These are phyloP conservation scores for Andrographis paniculata DNA, from an alignment of 305 asterid genomes.

Conservation along the genomic window DNA sequence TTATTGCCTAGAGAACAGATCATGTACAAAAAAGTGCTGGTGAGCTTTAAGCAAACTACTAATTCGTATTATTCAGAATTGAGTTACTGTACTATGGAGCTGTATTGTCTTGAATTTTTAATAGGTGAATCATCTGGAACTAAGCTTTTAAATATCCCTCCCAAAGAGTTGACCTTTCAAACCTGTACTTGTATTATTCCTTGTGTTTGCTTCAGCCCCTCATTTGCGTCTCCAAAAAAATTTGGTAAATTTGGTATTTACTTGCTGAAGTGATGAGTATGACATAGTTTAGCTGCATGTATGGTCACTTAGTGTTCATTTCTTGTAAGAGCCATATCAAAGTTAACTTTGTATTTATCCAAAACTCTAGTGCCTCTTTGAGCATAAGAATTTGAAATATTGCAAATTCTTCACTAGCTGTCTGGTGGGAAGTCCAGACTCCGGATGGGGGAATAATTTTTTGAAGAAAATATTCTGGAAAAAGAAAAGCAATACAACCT, in stretches of 20 bases:
- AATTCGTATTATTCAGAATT: too few species aligned
- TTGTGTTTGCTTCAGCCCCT: conserved; percentile 2
- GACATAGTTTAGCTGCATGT: background rate
- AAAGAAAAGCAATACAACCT: too few species aligned
- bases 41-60: too few species aligned
- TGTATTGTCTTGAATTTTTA: too few species aligned
- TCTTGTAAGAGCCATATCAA: background rate
- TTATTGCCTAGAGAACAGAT: too few species aligned
- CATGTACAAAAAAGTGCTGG: too few species aligned
- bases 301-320: background rate
- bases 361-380: background rate
- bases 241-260: background rate
- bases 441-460: too few species aligned
- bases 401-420: conserved; percentile 3
- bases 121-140: background rate
- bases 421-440: too few species aligned
- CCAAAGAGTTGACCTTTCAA: background rate
- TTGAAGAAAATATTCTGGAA: background rate
- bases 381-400: background rate
- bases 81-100: too few species aligned
- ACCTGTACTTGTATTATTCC: background rate
- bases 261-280: background rate
- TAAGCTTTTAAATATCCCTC: background rate
- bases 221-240: background rate
- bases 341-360: background rate